Base-by-base conservation (phyloP, 305 asterid species). In the Ajuga reptans region DNA sequence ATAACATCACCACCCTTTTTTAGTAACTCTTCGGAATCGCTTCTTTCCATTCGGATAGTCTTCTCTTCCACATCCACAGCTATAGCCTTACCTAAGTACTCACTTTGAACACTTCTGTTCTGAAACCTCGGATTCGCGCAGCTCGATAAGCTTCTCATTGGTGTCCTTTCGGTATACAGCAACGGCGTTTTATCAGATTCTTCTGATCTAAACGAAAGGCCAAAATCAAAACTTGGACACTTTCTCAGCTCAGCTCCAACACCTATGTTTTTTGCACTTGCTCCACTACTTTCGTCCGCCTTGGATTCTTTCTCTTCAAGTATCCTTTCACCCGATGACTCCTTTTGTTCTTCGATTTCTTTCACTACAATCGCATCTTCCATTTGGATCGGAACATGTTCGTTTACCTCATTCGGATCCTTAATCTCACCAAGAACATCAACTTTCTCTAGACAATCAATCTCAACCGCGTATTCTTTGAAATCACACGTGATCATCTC, bases 111-210 rank as follows among this genome's bases (percentile, higher is more conserved):
- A 12, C 53, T 70, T 37, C 72, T 69, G 64, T 31, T 71, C 47
- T 73, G 79, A 17, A 73, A 79, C 31, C 81, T 63, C 36, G 69
- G 58, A 18, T 56, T 68, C 6, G 82, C 58, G 47, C 77, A 74
- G 72, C 72, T 82, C 3, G 95, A 87, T 39, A 80, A 78, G 77
- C 89, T 84, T 81, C 92, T 72, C 14, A 69, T 64, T 15, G 80
- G 75, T 14, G 85, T 61, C 74, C 58, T 85, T 52, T 84, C 90
- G 12, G 74, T 82, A 64, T 72, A 83, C 8, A 89, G 73, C 4
- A 87, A 72, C 8, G 95, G 96, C 17, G 95, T 89, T 77, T 82
- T 89, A 71, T 84, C 96, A 0, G 95, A 89, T 58, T 87, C 92
- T 33, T 73, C 82, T 0, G 83, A 69, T 74, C 77, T 80, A 5